Evolutionary conservation across 805 yeast genomes (phyloP).

Genomic region (Wickerhamiella sergipiensis): DNA sequence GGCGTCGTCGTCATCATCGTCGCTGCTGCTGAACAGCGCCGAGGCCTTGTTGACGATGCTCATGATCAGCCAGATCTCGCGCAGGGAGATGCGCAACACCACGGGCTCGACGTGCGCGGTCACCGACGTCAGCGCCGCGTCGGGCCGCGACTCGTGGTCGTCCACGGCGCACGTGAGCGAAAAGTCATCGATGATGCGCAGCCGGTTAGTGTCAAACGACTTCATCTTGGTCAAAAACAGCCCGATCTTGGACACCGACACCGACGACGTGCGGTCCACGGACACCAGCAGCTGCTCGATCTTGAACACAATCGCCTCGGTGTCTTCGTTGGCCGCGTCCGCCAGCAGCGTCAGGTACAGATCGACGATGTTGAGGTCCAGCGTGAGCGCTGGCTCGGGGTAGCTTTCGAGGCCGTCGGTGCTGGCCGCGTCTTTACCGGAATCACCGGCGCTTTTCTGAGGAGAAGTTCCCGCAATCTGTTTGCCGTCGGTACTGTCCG

Average conservation of each 20-base stretch:
- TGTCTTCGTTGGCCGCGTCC: constrained; percentile 49
- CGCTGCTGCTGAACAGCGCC: background rate
- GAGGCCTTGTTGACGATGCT: constrained; percentile 61
- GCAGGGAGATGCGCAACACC: constrained; percentile 63
- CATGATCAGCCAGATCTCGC: constrained; percentile 75
- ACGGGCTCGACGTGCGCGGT: constrained; percentile 68
- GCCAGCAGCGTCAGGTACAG: constrained; percentile 71
- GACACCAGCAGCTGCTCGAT: constrained; percentile 65
- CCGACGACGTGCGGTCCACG: constrained; percentile 49
- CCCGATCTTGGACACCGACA: constrained; percentile 68
- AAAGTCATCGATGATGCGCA: constrained; percentile 80
- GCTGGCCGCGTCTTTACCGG: background rate
- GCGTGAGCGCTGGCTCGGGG: constrained; percentile 8
- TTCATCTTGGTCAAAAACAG: constrained; percentile 75
- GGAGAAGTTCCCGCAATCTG: too few species aligned
- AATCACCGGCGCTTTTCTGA: too few species aligned
- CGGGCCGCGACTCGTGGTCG: constrained; percentile 46
- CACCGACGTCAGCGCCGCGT: constrained; percentile 46
- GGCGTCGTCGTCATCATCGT: background rate
- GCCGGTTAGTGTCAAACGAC: constrained; percentile 40
- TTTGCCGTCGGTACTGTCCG: background rate
- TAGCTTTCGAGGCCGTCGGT: background rate
- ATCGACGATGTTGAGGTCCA: constrained; percentile 52
- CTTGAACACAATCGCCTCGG: constrained; percentile 85
- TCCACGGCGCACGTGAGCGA: constrained; percentile 66